Conservation (phyloP, 352 stramenopile genomes). For the Globisporangium paroecandrum region DNA sequence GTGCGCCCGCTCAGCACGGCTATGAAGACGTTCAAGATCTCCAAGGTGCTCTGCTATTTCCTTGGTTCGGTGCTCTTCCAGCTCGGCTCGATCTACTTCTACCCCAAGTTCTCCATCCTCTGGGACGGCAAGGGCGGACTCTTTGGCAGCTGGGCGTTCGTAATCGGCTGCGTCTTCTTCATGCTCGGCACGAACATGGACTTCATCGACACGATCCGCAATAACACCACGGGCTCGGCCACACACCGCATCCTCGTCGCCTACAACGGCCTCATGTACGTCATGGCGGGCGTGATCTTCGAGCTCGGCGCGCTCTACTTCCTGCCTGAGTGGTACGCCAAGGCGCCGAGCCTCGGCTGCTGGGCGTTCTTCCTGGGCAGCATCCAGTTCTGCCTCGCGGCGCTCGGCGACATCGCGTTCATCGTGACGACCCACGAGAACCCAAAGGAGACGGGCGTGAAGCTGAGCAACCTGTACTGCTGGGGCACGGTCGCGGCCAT, state of each 20-base stretch:
- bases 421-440: constrained; percentile 60
- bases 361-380: constrained; percentile 74
- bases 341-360: constrained; percentile 61
- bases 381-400: constrained; percentile 56
- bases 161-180: constrained; percentile 74
- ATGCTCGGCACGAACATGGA: constrained; percentile 64
- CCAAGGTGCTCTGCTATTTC: constrained; percentile 51
- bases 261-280: constrained; percentile 61
- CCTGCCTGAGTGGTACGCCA: constrained; percentile 67
- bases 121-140: constrained; percentile 58
- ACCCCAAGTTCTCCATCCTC: constrained; percentile 63
- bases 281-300: constrained; percentile 68
- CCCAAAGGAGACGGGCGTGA: constrained; percentile 37
- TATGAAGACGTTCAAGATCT: constrained; percentile 53
- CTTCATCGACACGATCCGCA: constrained; percentile 62
- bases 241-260: constrained; percentile 52
- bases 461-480: constrained; percentile 50
- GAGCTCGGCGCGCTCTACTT: constrained; percentile 80
- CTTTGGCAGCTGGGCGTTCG: constrained; percentile 65
- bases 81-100: constrained; percentile 77
- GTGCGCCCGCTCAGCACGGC: constrained; percentile 20
- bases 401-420: constrained; percentile 64
- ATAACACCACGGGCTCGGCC: constrained; percentile 50
- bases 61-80: constrained; percentile 71
- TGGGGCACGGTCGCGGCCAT: constrained; percentile 47